phyloP scores from a whole-genome alignment of 2,329 filamentous ascomycete genomes.

The Fusarium secorum region DNA sequence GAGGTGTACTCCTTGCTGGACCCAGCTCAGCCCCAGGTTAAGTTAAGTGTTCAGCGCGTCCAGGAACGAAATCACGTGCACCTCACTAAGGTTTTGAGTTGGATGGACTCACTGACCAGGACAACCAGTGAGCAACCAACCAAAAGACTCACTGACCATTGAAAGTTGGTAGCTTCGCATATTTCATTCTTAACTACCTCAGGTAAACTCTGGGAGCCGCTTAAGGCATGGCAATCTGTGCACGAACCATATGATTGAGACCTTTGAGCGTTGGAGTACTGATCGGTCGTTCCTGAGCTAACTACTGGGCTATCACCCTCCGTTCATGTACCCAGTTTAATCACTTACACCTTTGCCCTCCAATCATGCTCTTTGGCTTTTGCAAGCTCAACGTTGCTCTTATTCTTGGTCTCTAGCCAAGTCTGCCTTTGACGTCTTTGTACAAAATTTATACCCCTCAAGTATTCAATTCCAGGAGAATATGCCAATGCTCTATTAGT shows the following conservation, averaged over 20 bases:
- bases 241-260: neutral
- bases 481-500: neutral
- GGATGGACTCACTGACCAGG: constrained; percentile 1
- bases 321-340: neutral
- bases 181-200: neutral
- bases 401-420: neutral
- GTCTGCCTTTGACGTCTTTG: neutral
- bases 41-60: neutral
- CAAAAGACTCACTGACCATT: neutral
- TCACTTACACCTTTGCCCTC: constrained; percentile 10
- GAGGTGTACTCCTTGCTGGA: constrained; percentile 4
- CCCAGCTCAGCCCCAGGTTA: constrained; percentile 6
- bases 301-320: neutral
- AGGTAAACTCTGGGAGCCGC: neutral
- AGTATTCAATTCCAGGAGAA: no score
- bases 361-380: constrained; percentile 1
- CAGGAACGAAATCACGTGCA: constrained; percentile 33
- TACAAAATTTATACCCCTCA: neutral
- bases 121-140: neutral
- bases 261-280: neutral
- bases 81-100: neutral
- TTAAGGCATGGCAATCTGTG: neutral
- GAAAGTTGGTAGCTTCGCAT: neutral
- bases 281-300: neutral
- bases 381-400: neutral